phyloP scores from a whole-genome alignment of 73 alveolate species.

The Tetrahymena malaccensis region DNA sequence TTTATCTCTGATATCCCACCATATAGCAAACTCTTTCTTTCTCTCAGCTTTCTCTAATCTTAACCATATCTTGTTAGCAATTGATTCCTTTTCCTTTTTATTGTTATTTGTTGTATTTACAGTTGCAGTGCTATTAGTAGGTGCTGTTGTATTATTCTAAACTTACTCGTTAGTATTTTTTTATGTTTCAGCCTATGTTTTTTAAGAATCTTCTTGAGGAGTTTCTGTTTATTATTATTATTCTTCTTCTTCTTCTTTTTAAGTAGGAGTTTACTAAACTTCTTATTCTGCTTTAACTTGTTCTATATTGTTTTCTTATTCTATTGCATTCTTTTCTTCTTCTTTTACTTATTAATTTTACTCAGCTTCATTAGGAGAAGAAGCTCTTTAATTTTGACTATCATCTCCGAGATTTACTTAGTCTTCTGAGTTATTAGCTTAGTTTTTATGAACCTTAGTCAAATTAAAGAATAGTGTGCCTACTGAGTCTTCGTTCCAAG shows the following conservation, averaged over 20 bases:
- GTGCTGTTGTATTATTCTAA: neutral
- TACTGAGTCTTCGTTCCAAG: neutral
- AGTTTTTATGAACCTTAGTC: neutral
- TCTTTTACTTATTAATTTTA: neutral
- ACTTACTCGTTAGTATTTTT: neutral
- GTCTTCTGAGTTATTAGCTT: neutral
- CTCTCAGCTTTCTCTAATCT: neutral
- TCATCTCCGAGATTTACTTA: neutral
- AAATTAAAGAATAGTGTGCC: neutral
- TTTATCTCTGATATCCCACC: neutral
- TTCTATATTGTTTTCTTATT: neutral
- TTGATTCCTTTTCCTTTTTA: neutral
- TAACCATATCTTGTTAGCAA: neutral
- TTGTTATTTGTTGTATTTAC: neutral
- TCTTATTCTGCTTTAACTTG: neutral
- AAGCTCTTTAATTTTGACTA: neutral
- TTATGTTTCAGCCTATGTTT: neutral
- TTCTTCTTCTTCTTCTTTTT: neutral
- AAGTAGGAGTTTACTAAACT: neutral
- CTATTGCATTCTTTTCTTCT: neutral
- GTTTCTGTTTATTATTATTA: neutral
- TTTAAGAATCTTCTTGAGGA: neutral
- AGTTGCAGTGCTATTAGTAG: neutral
- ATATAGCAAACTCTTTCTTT: neutral
- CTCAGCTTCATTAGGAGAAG: neutral